phyloP scores from a whole-genome alignment of 305 asterid genomes.

The Rubia occidens region DNA sequence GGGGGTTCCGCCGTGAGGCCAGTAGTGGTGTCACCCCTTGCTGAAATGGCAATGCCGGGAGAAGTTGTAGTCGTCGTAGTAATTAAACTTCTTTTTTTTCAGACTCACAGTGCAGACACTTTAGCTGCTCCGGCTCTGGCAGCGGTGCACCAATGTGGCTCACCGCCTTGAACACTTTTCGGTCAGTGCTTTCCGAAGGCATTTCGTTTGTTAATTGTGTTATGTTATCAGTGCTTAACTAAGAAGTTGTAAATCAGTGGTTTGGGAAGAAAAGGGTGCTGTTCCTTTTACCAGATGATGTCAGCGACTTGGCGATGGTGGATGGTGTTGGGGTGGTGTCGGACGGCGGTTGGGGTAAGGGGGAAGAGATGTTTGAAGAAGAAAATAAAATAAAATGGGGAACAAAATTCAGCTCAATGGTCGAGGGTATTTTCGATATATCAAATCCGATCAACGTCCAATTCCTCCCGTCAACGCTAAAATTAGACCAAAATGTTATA shows the following conservation, averaged over 20 bases:
- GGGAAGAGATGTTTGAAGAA: too few species aligned
- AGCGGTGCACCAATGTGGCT: constrained; percentile 48
- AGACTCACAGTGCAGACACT: constrained; percentile 85
- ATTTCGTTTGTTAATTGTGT: constrained; percentile 14
- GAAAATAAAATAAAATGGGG: too few species aligned
- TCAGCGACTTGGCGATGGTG: too few species aligned
- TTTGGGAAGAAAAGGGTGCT: constrained; percentile 12
- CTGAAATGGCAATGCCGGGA: constrained; percentile 90
- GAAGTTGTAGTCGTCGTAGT: constrained; percentile 88
- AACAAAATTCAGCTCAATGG: too few species aligned
- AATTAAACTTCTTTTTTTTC: constrained; percentile 71
- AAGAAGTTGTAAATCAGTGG: background rate
- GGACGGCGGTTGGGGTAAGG: too few species aligned
- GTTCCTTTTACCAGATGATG: too few species aligned
- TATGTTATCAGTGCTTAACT: too few species aligned
- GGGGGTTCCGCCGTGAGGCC: constrained; percentile 93
- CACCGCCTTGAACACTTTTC: constrained; percentile 26
- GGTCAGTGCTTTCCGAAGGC: constrained; percentile 41
- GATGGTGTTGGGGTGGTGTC: too few species aligned
- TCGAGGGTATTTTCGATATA: too few species aligned
- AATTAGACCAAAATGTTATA: too few species aligned
- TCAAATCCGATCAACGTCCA: too few species aligned
- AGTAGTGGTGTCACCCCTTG: constrained; percentile 89
- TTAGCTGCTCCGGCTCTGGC: constrained; percentile 76
- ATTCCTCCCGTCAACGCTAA: too few species aligned